Evolutionary conservation across 176 grass and related monocot genomes (phyloP), one percentile per base, ranked within the genome.

Genomic region (Canna indica): DNA sequence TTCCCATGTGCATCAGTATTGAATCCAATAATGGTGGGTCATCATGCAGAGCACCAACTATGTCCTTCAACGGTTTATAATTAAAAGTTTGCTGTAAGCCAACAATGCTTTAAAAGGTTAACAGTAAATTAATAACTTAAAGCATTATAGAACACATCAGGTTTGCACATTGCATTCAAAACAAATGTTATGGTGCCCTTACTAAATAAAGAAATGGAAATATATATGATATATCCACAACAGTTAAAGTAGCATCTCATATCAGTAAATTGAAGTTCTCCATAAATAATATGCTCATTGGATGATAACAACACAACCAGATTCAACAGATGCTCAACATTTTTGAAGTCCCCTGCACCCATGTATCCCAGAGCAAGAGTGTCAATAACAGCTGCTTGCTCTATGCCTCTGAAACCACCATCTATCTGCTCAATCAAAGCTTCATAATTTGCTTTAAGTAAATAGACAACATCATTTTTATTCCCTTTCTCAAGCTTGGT

Each of bases 311-410:
- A 69, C 10, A 69, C 26, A 69, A 77, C 75, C 75, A 59, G 32
- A 69, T 77, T 26, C 25, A 77, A 25, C 35, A 77, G 75, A 77
- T 77, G 75, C 35, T 77, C 65, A 46, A 59, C 75, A 69, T 34
- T 7, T 36, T 59, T 68, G 14, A 69, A 58, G 65, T 77, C 47
- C 14, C 75, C 81, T 4, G 44, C 20, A 39, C 47, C 61, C 42
- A 69, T 73, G 72, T 78, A 83, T 66, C 81, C 81, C 62, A 83
- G 78, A n/a, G 75, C 75, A 68, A 83, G 56, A 44, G 77, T 67
- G 18, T 83, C 70, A 58, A 83, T 64, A 78, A 78, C 20, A 78
- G 81, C 69, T 63, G 81, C 81, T 78, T 83, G 75, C 28, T 74
- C 75, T 60, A 83, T 74, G 32, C 75, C 75, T 67, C 67, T 78